phyloP scores from a whole-genome alignment of 306 rosid genomes.

The Fragaria nilgerrensis region DNA sequence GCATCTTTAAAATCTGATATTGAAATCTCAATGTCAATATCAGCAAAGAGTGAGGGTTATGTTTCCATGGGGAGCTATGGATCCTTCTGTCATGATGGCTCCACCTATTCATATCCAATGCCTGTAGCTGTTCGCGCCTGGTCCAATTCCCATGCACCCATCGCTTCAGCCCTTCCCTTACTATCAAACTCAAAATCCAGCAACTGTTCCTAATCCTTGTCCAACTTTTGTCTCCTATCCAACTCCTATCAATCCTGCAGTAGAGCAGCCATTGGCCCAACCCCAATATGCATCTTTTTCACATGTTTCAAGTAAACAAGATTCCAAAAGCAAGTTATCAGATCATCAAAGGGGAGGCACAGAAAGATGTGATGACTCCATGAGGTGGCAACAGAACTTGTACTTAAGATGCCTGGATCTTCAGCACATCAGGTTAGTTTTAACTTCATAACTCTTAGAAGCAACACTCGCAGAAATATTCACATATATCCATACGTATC shows the following conservation, averaged over 20 bases:
- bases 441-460: slow-evolving; percentile 17
- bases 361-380: slow-evolving; percentile 55
- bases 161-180: slow-evolving; percentile 69
- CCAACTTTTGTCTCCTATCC: slow-evolving; percentile 63
- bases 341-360: slow-evolving; percentile 41
- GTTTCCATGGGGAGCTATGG: slow-evolving; percentile 80
- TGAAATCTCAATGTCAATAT: slow-evolving; percentile 64
- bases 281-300: slow-evolving; percentile 51
- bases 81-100: slow-evolving; percentile 67
- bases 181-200: slow-evolving; percentile 65
- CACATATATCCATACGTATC: not conserved
- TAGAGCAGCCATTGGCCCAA: slow-evolving; percentile 41
- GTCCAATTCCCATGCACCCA: slow-evolving; percentile 71
- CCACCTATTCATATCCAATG: slow-evolving; percentile 75
- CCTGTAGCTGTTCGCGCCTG: slow-evolving; percentile 68
- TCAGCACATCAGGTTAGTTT: slow-evolving; percentile 63
- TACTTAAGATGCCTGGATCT: slow-evolving; percentile 94
- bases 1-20: slow-evolving; percentile 63
- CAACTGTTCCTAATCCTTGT: slow-evolving; percentile 57
- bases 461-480: slow-evolving; percentile 3
- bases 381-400: slow-evolving; percentile 89
- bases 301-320: slow-evolving; percentile 49
- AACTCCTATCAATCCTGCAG: slow-evolving; percentile 50
- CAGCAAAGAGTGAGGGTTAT: slow-evolving; percentile 73
- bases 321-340: slow-evolving; percentile 50